Evolutionary conservation across 78 protist genomes (phyloP).

Genomic region (Dictyostelium capitatum): DNA sequence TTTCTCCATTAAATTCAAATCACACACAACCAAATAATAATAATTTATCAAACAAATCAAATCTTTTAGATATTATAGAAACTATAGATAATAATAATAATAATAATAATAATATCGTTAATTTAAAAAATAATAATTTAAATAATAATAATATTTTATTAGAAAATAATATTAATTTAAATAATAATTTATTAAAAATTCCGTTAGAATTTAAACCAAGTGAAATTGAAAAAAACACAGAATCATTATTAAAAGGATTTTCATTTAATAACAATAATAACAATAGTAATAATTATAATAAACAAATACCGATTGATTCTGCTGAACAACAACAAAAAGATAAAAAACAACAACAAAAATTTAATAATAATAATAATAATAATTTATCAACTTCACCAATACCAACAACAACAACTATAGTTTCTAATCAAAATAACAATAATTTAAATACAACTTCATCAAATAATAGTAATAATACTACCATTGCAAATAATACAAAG

Average conservation of each 20-base stretch:
- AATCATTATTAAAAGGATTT: conserved; percentile 25
- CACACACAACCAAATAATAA: conserved; percentile 12
- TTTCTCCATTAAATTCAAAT: conserved; percentile 24
- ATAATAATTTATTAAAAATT: conserved; percentile 22
- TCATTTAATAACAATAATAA: conserved; percentile 3
- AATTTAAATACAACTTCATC: background rate
- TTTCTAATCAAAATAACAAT: background rate
- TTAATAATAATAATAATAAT: conserved; percentile 6
- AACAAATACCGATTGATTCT: background rate
- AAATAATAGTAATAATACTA: background rate
- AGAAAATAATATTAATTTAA: conserved; percentile 3
- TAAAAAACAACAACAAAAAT: background rate
- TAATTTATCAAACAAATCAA: background rate
- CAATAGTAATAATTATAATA: background rate
- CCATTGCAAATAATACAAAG: background rate
- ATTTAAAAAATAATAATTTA: conserved; percentile 29
- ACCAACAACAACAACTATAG: background rate
- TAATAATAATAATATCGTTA: background rate
- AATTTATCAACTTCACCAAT: background rate
- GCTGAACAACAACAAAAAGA: conserved; percentile 3
- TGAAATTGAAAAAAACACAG: conserved; percentile 20
- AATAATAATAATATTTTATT: background rate
- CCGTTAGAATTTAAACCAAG: conserved; percentile 28
- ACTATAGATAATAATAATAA: background rate
- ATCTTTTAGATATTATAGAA: conserved; percentile 23